These are phyloP conservation scores for Yamadazyma akitaensis DNA, from an alignment of 805 yeast genomes.

Conservation along the genomic window DNA sequence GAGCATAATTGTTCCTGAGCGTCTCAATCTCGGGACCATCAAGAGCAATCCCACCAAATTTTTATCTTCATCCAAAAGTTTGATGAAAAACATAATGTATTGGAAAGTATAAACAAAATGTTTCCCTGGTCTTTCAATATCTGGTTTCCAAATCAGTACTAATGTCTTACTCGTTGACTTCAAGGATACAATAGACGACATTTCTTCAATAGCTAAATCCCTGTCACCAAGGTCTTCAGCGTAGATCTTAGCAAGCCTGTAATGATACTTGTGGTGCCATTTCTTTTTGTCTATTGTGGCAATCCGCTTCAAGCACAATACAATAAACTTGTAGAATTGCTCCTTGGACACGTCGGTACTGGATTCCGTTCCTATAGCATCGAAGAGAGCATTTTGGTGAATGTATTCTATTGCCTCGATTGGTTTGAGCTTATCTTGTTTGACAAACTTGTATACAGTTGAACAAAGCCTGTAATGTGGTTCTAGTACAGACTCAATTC, in stretches of 20 bases:
- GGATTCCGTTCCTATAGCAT: not conserved
- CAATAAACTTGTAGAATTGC: slow-evolving; percentile 36
- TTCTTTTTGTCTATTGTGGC: slow-evolving; percentile 67
- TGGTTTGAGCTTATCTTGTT: slow-evolving; percentile 28
- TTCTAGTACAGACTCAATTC: slow-evolving; percentile 60
- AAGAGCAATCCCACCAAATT: slow-evolving; percentile 59
- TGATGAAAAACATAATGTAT: slow-evolving; percentile 63
- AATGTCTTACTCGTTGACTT: slow-evolving; percentile 68
- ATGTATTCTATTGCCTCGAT: slow-evolving; percentile 40
- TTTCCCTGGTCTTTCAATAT: slow-evolving; percentile 85
- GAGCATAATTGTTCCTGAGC: slow-evolving; percentile 75
- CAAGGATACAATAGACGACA: slow-evolving; percentile 60
- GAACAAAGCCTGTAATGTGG: slow-evolving; percentile 72
- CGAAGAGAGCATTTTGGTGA: slow-evolving; percentile 24
- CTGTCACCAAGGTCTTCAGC: slow-evolving; percentile 52
- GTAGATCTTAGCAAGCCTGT: slow-evolving; percentile 61
- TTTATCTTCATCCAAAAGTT: slow-evolving; percentile 47
- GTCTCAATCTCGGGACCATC: slow-evolving; percentile 70
- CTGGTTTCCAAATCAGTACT: slow-evolving; percentile 91
- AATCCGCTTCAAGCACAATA: slow-evolving; percentile 47
- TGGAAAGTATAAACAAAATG: slow-evolving; percentile 76
- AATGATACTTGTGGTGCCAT: slow-evolving; percentile 90
- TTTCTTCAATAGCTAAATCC: slow-evolving; percentile 57
- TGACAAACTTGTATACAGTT: slow-evolving; percentile 53
- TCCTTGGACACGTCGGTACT: slow-evolving; percentile 9